A percentile compares a stretch with the other conserved stretches of the same genome.
Conservation (phyloP, 2,329 filamentous ascomycete genomes). For the Emericellopsis atlantica region DNA sequence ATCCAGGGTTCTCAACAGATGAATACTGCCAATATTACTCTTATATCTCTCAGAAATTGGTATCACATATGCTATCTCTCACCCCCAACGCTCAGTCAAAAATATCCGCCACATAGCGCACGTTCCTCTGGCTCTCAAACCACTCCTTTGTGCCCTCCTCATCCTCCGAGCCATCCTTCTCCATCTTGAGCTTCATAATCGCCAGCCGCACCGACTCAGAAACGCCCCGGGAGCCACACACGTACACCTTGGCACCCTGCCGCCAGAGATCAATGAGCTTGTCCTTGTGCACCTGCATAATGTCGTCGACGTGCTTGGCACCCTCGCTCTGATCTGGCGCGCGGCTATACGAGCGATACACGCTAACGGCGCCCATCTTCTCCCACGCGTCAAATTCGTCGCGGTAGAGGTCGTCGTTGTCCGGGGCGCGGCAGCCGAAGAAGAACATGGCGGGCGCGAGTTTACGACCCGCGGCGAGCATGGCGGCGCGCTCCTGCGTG, state of each 20-base stretch:
- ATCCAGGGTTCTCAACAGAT: no score
- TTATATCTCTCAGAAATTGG: no score
- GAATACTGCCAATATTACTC: no score
- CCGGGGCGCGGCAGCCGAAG: constrained; percentile 29
- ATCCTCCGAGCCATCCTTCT: constrained; percentile 16
- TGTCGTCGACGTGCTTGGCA: constrained; percentile 23
- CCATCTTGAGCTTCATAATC: constrained; percentile 7
- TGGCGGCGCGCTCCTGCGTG: constrained; percentile 39
- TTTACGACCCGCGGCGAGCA: constrained; percentile 26
- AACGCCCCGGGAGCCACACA: constrained; percentile 42
- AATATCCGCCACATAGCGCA: constrained; percentile 42
- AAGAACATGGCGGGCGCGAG: constrained; percentile 43
- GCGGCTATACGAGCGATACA: constrained; percentile 39
- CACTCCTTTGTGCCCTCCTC: constrained; percentile 24
- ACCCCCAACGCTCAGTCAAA: constrained; percentile 26
- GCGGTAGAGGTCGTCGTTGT: constrained; percentile 30
- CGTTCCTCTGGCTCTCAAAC: constrained; percentile 34
- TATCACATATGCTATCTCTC: no score
- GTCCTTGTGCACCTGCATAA: constrained; percentile 14
- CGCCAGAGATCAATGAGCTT: constrained; percentile 20
- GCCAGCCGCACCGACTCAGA: constrained; percentile 25
- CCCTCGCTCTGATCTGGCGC: constrained; percentile 23
- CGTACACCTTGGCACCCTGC: constrained; percentile 37
- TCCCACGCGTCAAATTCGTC: constrained; percentile 33
- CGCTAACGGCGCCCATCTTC: constrained; percentile 31